A percentile compares a stretch with the other conserved stretches of the same genome.
These are phyloP conservation scores for Herpetomonas samuelpessoai DNA, from an alignment of 208 protist genomes.

Conservation along the genomic window DNA sequence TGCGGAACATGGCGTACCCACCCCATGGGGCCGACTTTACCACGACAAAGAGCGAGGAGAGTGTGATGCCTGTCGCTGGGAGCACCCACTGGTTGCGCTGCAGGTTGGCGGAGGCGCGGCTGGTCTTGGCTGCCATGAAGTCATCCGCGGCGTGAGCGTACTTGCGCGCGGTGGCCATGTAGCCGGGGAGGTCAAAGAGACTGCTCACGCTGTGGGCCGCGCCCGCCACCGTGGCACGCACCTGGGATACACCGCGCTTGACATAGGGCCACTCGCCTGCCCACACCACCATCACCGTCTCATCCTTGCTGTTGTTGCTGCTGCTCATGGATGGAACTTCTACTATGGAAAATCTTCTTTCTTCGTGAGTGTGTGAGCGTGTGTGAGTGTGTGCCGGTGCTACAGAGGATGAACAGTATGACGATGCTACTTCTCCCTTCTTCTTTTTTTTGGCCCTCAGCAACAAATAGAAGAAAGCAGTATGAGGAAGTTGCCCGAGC, in stretches of 20 bases:
- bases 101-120: constrained; percentile 28
- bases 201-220: constrained; percentile 11
- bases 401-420: no score
- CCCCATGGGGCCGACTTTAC: constrained; percentile 62
- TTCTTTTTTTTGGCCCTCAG: no score
- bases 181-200: constrained; percentile 45
- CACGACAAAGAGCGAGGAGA: constrained; percentile 44
- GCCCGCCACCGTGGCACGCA: constrained; percentile 25
- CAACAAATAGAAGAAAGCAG: no score
- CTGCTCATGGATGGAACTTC: no score
- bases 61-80: constrained; percentile 46
- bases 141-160: constrained; percentile 44
- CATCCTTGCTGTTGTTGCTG: constrained; percentile 20
- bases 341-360: no score
- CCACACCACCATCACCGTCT: constrained; percentile 47
- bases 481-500: no score
- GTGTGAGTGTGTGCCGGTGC: no score
- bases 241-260: constrained; percentile 43
- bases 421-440: no score
- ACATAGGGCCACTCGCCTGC: constrained; percentile 80
- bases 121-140: constrained; percentile 35
- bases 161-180: constrained; percentile 38
- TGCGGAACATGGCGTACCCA: constrained; percentile 45
- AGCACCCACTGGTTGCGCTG: constrained; percentile 51
- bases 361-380: no score